Conservation (phyloP, 371 early-diverging fungal species). For the Choanephora cucurbitarum region DNA sequence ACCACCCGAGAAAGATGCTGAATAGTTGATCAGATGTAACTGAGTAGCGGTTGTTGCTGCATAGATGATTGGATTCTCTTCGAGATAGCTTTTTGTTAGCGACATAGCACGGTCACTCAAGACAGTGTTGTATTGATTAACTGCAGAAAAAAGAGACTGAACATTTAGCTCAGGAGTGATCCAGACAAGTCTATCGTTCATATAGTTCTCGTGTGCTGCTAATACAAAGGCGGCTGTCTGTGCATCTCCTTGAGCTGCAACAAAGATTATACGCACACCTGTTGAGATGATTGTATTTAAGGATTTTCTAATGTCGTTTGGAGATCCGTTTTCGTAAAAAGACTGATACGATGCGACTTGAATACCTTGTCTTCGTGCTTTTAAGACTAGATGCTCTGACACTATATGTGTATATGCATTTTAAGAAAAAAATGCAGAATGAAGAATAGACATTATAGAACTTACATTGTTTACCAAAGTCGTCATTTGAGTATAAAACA, state of each 20-base stretch:
- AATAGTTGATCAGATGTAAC: conserved; percentile 30
- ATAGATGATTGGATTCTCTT: no score
- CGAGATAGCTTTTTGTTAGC: no score
- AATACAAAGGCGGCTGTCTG: conserved; percentile 40
- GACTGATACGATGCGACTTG: conserved; percentile 47
- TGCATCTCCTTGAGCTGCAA: conserved; percentile 52
- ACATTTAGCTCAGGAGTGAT: conserved; percentile 29
- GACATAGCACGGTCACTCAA: conserved; percentile 20
- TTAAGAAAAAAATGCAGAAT: no score
- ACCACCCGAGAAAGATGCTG: conserved; percentile 48
- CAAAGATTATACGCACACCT: conserved; percentile 49
- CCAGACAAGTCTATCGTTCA: conserved; percentile 48
- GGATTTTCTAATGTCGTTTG: conserved; percentile 44
- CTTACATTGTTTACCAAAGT: conserved; percentile 57
- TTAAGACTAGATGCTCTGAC: conserved; percentile 46
- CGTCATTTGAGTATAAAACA: conserved; percentile 54
- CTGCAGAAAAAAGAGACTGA: conserved; percentile 18
- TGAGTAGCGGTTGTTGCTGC: conserved; percentile 27
- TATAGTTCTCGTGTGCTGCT: conserved; percentile 43
- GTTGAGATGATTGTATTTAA: conserved; percentile 40
- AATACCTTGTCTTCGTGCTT: conserved; percentile 42
- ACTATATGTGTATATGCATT: conserved; percentile 32
- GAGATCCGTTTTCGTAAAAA: conserved; percentile 49
- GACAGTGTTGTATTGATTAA: conserved; percentile 30
- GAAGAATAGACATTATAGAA: no score